Conservation (phyloP, 768 basidiomycete genomes). For the Tulasnella sp. region DNA sequence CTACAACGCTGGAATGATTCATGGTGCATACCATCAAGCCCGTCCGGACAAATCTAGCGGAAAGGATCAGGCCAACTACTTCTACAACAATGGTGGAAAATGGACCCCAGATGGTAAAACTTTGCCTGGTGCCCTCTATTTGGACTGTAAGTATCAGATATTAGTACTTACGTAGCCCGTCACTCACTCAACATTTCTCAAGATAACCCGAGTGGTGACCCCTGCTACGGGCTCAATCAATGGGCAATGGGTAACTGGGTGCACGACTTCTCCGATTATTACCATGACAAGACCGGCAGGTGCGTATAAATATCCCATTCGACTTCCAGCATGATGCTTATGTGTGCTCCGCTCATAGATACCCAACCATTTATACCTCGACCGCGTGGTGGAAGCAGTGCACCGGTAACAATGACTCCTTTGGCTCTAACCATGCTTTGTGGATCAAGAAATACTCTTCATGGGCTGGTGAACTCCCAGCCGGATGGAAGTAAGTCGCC, state of each 20-base stretch:
- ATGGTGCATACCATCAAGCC: background rate
- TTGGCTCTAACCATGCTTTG: conserved; percentile 40
- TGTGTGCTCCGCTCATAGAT: too few relatives aligned
- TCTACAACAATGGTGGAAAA: background rate
- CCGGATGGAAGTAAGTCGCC: conserved; percentile 39
- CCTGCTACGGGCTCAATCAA: background rate
- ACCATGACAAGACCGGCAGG: background rate
- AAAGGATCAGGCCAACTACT: background rate
- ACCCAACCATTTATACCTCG: conserved; percentile 45
- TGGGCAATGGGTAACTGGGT: background rate
- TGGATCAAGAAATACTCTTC: conserved; percentile 48
- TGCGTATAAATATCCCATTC: conserved; percentile 7
- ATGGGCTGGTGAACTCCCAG: conserved; percentile 40
- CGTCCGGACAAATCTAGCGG: background rate
- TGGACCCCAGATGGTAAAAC: background rate
- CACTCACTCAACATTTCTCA: background rate
- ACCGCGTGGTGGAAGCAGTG: conserved; percentile 58
- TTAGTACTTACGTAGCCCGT: background rate
- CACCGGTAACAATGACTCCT: conserved; percentile 44
- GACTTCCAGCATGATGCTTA: too few relatives aligned
- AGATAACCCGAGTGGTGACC: background rate
- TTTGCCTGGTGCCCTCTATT: background rate
- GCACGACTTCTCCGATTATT: background rate
- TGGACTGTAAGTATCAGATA: background rate
- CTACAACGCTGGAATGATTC: background rate